These are phyloP conservation scores for Globisporangium cederbergense DNA, from an alignment of 352 stramenopile species.

Conservation along the genomic window DNA sequence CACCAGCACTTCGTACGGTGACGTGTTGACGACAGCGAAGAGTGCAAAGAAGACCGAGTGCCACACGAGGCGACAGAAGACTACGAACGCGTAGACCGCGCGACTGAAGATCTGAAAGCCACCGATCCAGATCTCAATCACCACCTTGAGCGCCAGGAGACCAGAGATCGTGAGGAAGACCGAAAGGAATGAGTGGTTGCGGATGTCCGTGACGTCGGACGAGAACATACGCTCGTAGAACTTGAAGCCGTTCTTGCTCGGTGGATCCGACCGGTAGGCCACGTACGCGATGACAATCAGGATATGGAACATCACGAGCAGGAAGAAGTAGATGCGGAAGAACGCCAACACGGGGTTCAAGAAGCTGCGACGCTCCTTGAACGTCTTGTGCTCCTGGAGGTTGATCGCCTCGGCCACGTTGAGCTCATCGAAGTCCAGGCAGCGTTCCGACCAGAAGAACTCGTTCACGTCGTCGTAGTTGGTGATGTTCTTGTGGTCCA, in stretches of 20 bases:
- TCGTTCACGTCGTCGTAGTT: constrained; percentile 91
- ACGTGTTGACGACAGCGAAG: constrained; percentile 63
- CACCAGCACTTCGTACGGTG: constrained; percentile 62
- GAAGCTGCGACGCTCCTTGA: constrained; percentile 81
- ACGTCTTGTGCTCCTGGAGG: constrained; percentile 73
- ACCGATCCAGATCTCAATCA: constrained; percentile 84
- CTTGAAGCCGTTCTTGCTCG: constrained; percentile 39
- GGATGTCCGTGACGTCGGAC: constrained; percentile 56
- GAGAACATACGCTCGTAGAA: constrained; percentile 81
- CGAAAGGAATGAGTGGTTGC: constrained; percentile 73
- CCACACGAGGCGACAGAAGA: constrained; percentile 77
- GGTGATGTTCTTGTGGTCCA: constrained; percentile 85
- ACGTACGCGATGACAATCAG: constrained; percentile 82
- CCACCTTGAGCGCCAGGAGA: constrained; percentile 59
- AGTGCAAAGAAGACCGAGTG: constrained; percentile 78
- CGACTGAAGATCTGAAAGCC: constrained; percentile 67
- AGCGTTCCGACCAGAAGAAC: constrained; percentile 83
- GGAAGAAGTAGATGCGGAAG: constrained; percentile 87
- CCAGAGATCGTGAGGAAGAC: constrained; percentile 67
- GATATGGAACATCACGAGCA: constrained; percentile 77
- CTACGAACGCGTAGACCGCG: constrained; percentile 46
- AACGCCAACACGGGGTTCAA: constrained; percentile 80
- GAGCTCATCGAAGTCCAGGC: constrained; percentile 79
- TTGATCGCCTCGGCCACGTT: constrained; percentile 74
- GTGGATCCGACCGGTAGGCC: constrained; percentile 62